These are phyloP conservation scores for fission yeast (Schizosaccharomyces pombe) DNA, from an alignment of 805 yeast genomes.

Conservation along the genomic window DNA sequence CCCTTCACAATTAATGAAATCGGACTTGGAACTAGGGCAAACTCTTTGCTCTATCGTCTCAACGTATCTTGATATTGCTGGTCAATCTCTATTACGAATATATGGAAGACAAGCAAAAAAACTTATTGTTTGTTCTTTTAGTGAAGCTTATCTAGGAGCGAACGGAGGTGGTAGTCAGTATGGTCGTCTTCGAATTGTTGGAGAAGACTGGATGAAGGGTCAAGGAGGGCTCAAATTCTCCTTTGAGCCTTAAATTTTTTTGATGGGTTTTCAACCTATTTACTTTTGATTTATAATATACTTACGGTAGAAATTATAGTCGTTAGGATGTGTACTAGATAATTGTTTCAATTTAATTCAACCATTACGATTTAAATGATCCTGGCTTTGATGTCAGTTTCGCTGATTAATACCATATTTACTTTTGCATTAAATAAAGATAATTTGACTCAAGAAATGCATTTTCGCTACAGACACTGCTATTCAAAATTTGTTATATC, in stretches of 20 bases:
- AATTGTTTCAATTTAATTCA: too few relatives aligned
- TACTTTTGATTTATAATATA: background rate
- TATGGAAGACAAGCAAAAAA: slow-evolving; percentile 1
- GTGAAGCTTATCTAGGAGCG: background rate
- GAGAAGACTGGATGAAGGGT: background rate
- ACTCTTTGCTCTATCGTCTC: slow-evolving; percentile 1
- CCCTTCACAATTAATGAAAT: background rate
- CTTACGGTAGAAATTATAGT: too few relatives aligned
- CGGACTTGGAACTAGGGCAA: background rate
- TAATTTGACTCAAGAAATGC: background rate
- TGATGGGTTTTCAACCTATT: background rate
- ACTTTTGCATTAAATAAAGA: background rate
- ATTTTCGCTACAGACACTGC: background rate
- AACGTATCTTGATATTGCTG: slow-evolving; percentile 4
- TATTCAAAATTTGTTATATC: too few relatives aligned
- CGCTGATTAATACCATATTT: background rate
- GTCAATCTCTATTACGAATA: background rate
- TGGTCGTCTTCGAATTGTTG: slow-evolving; percentile 3
- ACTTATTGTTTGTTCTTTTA: background rate
- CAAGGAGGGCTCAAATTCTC: background rate
- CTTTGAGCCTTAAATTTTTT: background rate
- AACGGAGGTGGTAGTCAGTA: slow-evolving; percentile 2
- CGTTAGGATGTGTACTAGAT: too few relatives aligned
- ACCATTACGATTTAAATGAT: too few relatives aligned
- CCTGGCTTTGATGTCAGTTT: too few relatives aligned